phyloP scores from a whole-genome alignment of 2,329 filamentous ascomycete genomes.

The Diaporthe citrichinensis region DNA sequence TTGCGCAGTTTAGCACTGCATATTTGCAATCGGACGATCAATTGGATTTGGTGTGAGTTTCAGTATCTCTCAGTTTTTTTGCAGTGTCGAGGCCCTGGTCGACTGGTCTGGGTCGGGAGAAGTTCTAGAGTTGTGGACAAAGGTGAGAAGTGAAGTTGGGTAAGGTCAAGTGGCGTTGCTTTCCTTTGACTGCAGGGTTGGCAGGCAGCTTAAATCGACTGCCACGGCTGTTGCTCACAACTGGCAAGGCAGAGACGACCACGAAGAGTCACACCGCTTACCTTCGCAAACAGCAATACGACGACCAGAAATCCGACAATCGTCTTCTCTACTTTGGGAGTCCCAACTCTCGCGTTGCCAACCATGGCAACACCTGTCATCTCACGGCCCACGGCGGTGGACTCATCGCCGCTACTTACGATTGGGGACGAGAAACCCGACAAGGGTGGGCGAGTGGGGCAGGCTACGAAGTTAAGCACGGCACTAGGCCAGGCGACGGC shows the following conservation, averaged over 20 bases:
- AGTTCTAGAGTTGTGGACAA: not conserved
- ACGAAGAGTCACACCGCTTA: constrained; percentile 38
- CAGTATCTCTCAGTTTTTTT: not conserved
- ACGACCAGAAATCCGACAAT: not conserved
- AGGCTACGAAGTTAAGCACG: not conserved
- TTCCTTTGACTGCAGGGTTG: constrained; percentile 20
- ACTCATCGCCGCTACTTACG: constrained; percentile 8
- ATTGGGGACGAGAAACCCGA: not conserved
- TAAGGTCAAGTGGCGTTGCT: constrained; percentile 3
- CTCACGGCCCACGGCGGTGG: constrained; percentile 12
- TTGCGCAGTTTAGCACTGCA: constrained; percentile 30
- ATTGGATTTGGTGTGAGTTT: not conserved
- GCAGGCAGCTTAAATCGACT: constrained; percentile 9
- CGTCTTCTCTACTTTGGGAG: not conserved
- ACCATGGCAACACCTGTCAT: constrained; percentile 28
- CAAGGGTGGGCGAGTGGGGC: constrained; percentile 1
- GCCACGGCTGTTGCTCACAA: constrained; percentile 20
- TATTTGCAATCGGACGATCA: not conserved
- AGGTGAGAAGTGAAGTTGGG: not conserved
- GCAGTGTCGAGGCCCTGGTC: not conserved
- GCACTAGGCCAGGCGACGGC: constrained; percentile 24
- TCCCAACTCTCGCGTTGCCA: not conserved
- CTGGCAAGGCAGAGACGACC: constrained; percentile 4
- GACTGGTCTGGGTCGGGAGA: not conserved
- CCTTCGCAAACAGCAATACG: not conserved